These are phyloP conservation scores for Lolium rigidum DNA, from an alignment of 176 grass and related monocot species.

Conservation along the genomic window DNA sequence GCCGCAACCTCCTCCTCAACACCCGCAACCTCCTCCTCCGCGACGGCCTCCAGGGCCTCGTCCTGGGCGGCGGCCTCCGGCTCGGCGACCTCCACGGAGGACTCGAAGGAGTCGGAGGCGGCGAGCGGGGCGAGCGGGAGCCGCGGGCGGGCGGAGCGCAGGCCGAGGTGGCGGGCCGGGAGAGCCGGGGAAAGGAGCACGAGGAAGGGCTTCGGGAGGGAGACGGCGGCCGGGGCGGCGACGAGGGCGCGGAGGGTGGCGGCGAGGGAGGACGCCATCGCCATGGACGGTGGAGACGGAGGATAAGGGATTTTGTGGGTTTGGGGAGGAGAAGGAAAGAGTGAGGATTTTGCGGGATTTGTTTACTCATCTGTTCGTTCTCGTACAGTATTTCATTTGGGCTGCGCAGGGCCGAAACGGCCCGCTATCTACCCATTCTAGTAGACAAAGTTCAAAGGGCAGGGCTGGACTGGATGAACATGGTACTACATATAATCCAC, in stretches of 20 bases:
- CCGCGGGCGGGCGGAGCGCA: constrained; percentile 35
- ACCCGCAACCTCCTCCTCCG: constrained; percentile 45
- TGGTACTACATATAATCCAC: too few relatives aligned
- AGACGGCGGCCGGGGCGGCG: neutral
- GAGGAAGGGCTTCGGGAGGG: constrained; percentile 44
- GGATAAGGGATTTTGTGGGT: constrained; percentile 16
- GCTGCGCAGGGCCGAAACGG: too few relatives aligned
- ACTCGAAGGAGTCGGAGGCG: constrained; percentile 39
- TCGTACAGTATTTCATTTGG: too few relatives aligned
- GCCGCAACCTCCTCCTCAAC: constrained; percentile 17
- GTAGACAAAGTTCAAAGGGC: too few relatives aligned
- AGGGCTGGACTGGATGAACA: too few relatives aligned
- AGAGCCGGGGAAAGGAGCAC: constrained; percentile 36
- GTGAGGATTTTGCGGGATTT: constrained; percentile 20
- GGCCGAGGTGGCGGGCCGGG: neutral
- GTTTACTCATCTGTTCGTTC: neutral
- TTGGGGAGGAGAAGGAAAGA: constrained; percentile 4
- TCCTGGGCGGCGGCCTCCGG: neutral
- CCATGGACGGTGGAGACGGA: neutral
- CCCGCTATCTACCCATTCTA: too few relatives aligned
- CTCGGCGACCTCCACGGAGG: constrained; percentile 42
- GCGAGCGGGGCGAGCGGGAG: constrained; percentile 42
- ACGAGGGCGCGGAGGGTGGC: constrained; percentile 48
- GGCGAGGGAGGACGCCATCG: constrained; percentile 49
- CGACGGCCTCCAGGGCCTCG: constrained; percentile 24